phyloP scores from a whole-genome alignment of 495 filamentous ascomycete genomes.

The Penicillium subrubescens region DNA sequence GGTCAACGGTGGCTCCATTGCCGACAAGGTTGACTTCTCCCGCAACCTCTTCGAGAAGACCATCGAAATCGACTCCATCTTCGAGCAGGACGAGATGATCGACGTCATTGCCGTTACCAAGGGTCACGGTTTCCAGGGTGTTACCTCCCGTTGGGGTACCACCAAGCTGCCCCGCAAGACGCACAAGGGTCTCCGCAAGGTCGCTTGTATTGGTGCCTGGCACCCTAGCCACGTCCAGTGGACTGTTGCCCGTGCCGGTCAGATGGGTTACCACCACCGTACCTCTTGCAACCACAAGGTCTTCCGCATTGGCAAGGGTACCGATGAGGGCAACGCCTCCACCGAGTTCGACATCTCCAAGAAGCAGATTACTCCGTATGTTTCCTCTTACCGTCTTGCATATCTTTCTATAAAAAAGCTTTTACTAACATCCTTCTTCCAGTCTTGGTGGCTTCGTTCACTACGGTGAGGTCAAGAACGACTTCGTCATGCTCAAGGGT shows the following conservation, averaged over 20 bases:
- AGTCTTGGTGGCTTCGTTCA: constrained; percentile 99
- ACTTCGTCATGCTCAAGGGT: constrained; percentile 98
- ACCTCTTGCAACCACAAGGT: constrained; percentile 99
- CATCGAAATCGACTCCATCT: constrained; percentile 88
- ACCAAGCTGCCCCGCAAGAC: constrained; percentile 99
- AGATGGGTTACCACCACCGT: constrained; percentile 99
- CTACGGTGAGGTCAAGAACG: constrained; percentile 99
- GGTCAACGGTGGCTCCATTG: constrained; percentile 93
- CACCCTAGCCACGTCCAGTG: constrained; percentile 99
- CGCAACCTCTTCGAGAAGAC: constrained; percentile 97
- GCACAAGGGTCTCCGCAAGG: constrained; percentile 99
- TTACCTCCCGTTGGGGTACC: constrained; percentile 97
- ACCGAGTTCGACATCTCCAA: constrained; percentile 97
- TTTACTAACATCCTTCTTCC: constrained; percentile 36
- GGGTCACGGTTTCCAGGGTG: constrained; percentile 98
- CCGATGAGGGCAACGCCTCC: constrained; percentile 84
- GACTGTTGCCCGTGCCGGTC: constrained; percentile 99
- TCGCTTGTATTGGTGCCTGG: constrained; percentile 99
- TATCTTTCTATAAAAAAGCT: not conserved
- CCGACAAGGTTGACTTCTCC: constrained; percentile 95
- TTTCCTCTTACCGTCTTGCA: constrained; percentile 32
- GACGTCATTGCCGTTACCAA: constrained; percentile 99
- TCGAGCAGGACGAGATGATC: constrained; percentile 99
- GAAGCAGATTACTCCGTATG: constrained; percentile 99
- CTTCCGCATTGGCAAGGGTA: constrained; percentile 94